These are phyloP conservation scores for Cicer bijugum DNA, from an alignment of 306 rosid genomes.

Conservation along the genomic window DNA sequence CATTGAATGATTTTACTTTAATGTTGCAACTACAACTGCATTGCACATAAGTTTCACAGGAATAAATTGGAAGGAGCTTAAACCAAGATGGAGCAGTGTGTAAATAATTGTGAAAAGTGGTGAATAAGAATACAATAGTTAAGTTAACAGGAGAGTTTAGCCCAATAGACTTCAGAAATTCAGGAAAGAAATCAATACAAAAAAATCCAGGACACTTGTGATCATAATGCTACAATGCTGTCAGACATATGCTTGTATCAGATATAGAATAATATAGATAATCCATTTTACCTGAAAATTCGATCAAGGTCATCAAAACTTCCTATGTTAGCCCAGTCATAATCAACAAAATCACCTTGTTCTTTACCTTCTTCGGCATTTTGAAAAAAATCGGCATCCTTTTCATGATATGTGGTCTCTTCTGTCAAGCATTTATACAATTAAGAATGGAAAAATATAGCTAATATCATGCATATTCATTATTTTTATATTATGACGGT, in stretches of 20 bases:
- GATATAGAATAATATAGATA: slow-evolving; percentile 11
- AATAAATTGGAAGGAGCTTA: slow-evolving; percentile 7
- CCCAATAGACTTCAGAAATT: slow-evolving; percentile 12
- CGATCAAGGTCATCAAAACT: slow-evolving; percentile 92
- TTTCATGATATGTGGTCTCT: slow-evolving; percentile 53
- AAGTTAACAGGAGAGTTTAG: not conserved
- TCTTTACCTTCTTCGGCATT: slow-evolving; percentile 65
- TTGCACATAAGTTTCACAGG: slow-evolving; percentile 16
- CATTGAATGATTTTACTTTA: slow-evolving; percentile 12
- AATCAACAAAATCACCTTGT: slow-evolving; percentile 83
- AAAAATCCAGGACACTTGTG: slow-evolving; percentile 29
- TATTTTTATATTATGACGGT: slow-evolving; percentile 14
- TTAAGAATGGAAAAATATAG: slow-evolving; percentile 37
- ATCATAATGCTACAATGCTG: slow-evolving; percentile 32
- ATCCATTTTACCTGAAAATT: slow-evolving; percentile 76
- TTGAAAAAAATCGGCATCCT: slow-evolving; percentile 61
- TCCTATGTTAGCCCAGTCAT: slow-evolving; percentile 88
- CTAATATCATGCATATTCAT: slow-evolving; percentile 33
- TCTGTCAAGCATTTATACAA: slow-evolving; percentile 56
- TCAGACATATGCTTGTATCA: slow-evolving; percentile 31
- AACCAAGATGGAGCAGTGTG: slow-evolving; percentile 38
- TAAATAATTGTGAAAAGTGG: not conserved
- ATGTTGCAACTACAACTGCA: not conserved
- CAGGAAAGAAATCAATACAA: not conserved
- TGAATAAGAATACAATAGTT: slow-evolving; percentile 10